Evolutionary conservation across 306 rosid species (phyloP), one percentile per base, ranked within the genome.

Genomic region (Pterocarpus macrocarpus): DNA sequence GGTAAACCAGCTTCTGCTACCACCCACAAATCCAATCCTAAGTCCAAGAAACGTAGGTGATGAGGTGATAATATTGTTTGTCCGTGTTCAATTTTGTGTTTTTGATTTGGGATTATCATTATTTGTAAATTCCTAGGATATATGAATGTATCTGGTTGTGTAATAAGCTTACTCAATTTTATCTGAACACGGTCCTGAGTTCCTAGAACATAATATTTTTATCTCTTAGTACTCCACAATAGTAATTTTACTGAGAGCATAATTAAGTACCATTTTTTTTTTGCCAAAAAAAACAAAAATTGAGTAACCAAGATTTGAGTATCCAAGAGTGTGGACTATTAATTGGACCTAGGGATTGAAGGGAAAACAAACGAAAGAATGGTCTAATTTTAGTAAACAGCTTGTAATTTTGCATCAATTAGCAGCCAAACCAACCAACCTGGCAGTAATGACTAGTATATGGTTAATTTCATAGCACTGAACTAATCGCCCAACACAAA

Each of bases 21-120:
- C 8, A 30, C 79, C 4, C 83, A 44, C 55, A 71, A 76, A 15
- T 81, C 71, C 7, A 76, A 77, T 12, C 55, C 84, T 4, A 88
- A 85, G 79, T 68, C 89, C 59, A 89, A 74, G 13, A 86, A 82
- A 72, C 80, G 65, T 14, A 88, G 88, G 81, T 71, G 82, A 75
- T 64, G 17, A 5, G 49, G 2, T 44, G 49, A 44, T 44, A 5
- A 38, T 38, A 63, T 50, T 49, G 16, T 47, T 76, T 38, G 5
- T 14, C 6, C 61, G 4, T n/a, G 1, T 45, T 73, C 17, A 44
- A 13, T 66, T 39, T 52, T n/a, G n/a, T 66, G 33, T 14, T 72
- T 72, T 74, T 28, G 9, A 41, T 34, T 81, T 73, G 43, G 44
- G 52, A 7, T 73, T 6, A 7, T 68, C 49, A 1, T 15, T 49